Base-by-base conservation (phyloP, 2,329 filamentous ascomycete genomes). In the Stachybotrys elegans region DNA sequence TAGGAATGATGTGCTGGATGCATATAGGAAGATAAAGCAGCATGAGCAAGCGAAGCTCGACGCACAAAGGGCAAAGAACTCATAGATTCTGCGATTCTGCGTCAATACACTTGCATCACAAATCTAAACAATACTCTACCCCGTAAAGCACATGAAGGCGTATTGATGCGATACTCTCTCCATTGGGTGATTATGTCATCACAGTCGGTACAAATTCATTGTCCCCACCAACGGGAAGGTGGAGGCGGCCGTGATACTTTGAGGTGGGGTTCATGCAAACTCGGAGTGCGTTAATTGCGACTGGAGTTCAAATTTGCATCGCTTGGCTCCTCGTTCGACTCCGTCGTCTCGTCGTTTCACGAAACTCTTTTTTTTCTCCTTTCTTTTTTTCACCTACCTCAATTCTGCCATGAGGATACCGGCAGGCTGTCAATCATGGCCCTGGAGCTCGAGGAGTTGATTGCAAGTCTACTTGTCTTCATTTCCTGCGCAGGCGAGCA, bases 361-460 rank as follows among this genome's bases (percentile, higher is more conserved):
- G 43, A 47, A 29, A 38, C 47, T 45, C n/a, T n/a, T n/a, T n/a
- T 37, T 39, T 50, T 56, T 54, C 56, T 49, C 42, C 43, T 43
- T 43, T 44, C 43, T 41, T 36, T 42, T 48, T 48, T 43, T 34
- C 40, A 38, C 34, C 46, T 56, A 52, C 49, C 52, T 27, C 38
- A 50, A 0, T 47, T 53, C 40, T 51, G 56, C 40, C 43, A 66
- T 66, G 63, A 56, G 20, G 43, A 44, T 22, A 44, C 40, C 27
- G 38, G 34, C 40, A 32, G 42, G 13, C 37, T 21, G 36, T 35
- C 50, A 44, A 51, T 37, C 42, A 68, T 68, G 65, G 58, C 59
- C 44, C 61, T 58, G 47, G 65, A 68, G 51, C 62, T 67, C 21
- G 65, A 68, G 54, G 61, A 60, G 49, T 52, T 67, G 49, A 65